phyloP scores from a whole-genome alignment of 2,329 filamentous ascomycete genomes.

The Diaporthe batatas region DNA sequence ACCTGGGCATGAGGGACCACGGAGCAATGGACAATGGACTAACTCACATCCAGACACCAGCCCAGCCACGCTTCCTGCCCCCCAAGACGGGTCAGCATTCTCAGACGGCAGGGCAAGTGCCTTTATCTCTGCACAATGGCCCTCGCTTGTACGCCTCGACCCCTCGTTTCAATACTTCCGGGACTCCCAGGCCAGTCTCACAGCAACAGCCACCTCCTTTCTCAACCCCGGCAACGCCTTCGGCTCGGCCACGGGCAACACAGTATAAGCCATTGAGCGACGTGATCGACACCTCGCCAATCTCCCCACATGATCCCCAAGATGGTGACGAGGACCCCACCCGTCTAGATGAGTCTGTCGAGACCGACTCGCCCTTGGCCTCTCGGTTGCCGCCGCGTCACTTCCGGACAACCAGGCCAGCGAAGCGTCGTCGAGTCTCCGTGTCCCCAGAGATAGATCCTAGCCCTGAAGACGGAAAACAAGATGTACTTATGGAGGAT shows the following conservation, averaged over 20 bases:
- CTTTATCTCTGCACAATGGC: conserved; percentile 38
- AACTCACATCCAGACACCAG: conserved; percentile 45
- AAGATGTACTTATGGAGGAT: conserved; percentile 45
- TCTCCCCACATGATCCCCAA: conserved; percentile 30
- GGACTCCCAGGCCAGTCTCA: conserved; percentile 42
- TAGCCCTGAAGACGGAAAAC: background rate
- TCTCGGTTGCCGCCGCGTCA: conserved; percentile 40
- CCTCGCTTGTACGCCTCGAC: conserved; percentile 46
- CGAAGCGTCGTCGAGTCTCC: conserved; percentile 56
- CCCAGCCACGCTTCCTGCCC: conserved; percentile 47
- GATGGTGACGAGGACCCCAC: background rate
- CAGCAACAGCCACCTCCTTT: conserved; percentile 41
- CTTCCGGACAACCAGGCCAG: conserved; percentile 42
- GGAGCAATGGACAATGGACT: background rate
- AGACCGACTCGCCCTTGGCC: conserved; percentile 45
- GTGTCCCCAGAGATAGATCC: conserved; percentile 45
- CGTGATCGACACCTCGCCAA: conserved; percentile 48
- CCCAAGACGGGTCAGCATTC: conserved; percentile 43
- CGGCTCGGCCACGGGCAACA: conserved; percentile 40
- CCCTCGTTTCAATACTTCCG: conserved; percentile 45
- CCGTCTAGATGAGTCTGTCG: conserved; percentile 44
- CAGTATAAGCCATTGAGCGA: conserved; percentile 42
- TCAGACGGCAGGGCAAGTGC: conserved; percentile 40
- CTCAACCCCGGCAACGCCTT: conserved; percentile 39
- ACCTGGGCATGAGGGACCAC: background rate